phyloP scores from a whole-genome alignment of 1,284 basidiomycete species.

The Omphalotus olearius region DNA sequence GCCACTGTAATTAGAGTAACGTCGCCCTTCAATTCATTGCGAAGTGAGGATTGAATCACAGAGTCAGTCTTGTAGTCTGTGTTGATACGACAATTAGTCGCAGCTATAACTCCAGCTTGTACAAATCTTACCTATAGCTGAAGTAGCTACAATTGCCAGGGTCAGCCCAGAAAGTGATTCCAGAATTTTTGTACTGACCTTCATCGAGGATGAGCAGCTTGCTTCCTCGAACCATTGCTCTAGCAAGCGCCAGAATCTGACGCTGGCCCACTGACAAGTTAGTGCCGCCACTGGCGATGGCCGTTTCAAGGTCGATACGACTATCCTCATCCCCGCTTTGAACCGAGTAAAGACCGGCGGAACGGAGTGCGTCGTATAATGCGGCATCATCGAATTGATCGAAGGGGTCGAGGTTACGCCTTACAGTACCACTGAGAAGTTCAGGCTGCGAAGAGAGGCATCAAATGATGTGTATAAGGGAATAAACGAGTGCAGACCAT shows the following conservation, averaged over 20 bases:
- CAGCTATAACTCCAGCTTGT: not conserved
- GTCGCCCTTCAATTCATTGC: slow-evolving; percentile 9
- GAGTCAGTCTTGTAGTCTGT: slow-evolving; percentile 8
- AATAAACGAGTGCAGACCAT: slow-evolving; percentile 15
- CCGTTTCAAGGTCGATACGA: slow-evolving; percentile 31
- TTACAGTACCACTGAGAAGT: slow-evolving; percentile 44
- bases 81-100: not conserved
- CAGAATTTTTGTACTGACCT: slow-evolving; percentile 12
- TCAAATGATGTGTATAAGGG: slow-evolving; percentile 25
- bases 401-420: slow-evolving; percentile 57
- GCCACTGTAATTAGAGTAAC: slow-evolving; percentile 11
- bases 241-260: slow-evolving; percentile 42
- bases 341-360: slow-evolving; percentile 35
- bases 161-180: not conserved
- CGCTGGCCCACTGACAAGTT: slow-evolving; percentile 56
- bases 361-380: slow-evolving; percentile 36
- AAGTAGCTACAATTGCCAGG: slow-evolving; percentile 16
- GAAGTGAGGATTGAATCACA: slow-evolving; percentile 10
- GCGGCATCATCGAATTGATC: slow-evolving; percentile 53
- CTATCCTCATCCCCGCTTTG: slow-evolving; percentile 31
- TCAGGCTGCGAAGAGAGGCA: slow-evolving; percentile 34
- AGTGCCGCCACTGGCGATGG: slow-evolving; percentile 40
- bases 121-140: slow-evolving; percentile 14
- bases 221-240: slow-evolving; percentile 35
- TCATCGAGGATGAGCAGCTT: slow-evolving; percentile 40